A percentile compares a stretch with the other conserved stretches of the same genome.
phyloP scores from a whole-genome alignment of 2,329 filamentous ascomycete species.

The Cercospora citrullina region DNA sequence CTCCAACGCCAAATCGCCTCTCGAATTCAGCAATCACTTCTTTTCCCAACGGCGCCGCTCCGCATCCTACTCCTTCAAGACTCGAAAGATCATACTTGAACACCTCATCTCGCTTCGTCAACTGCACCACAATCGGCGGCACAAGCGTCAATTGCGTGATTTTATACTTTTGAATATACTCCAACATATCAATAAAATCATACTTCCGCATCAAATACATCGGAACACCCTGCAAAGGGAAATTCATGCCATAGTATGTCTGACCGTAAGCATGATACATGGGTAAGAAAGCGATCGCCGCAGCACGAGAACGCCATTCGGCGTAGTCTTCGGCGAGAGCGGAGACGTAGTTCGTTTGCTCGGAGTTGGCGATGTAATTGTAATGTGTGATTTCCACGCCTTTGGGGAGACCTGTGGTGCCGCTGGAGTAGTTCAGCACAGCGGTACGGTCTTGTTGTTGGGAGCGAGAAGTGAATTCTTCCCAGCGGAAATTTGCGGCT shows the following conservation, averaged over 20 bases:
- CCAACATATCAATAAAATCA: slow-evolving; percentile 55
- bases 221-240: slow-evolving; percentile 21
- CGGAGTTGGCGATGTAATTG: slow-evolving; percentile 71
- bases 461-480: slow-evolving; percentile 6
- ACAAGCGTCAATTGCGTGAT: slow-evolving; percentile 69
- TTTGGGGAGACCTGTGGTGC: slow-evolving; percentile 80
- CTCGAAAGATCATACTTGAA: slow-evolving; percentile 62
- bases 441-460: slow-evolving; percentile 56
- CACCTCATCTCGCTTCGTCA: slow-evolving; percentile 63
- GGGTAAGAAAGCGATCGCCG: slow-evolving; percentile 66
- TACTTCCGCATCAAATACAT: slow-evolving; percentile 50
- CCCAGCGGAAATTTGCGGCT: slow-evolving; percentile 47
- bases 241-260: slow-evolving; percentile 50
- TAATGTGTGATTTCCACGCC: slow-evolving; percentile 79
- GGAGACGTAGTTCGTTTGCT: slow-evolving; percentile 57
- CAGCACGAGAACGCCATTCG: slow-evolving; percentile 36
- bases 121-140: slow-evolving; percentile 66
- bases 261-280: slow-evolving; percentile 64
- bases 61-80: slow-evolving; percentile 53
- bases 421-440: slow-evolving; percentile 75
- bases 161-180: slow-evolving; percentile 65
- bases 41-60: slow-evolving; percentile 63
- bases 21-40: slow-evolving; percentile 22
- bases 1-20: slow-evolving; percentile 55
- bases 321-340: slow-evolving; percentile 50